Evolutionary conservation across 768 basidiomycete genomes (phyloP).

Genomic region (Collybia mongolica): DNA sequence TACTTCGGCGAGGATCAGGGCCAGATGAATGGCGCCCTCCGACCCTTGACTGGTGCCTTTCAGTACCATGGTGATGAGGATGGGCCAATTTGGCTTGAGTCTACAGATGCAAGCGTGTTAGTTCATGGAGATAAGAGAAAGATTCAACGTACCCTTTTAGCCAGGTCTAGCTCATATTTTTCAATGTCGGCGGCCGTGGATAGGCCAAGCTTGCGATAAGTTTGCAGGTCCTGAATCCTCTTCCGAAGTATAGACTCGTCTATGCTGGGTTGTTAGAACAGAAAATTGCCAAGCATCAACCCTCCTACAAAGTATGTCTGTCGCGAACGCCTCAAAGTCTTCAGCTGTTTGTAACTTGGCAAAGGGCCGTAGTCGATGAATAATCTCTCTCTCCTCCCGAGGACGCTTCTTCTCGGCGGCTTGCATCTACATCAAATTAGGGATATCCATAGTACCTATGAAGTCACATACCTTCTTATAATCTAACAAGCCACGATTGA

Average conservation of each 20-base stretch:
- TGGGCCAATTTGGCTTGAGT: slow-evolving; percentile 60
- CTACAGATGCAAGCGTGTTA: slow-evolving; percentile 27
- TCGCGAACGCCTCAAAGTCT: slow-evolving; percentile 85
- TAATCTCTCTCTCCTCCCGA: slow-evolving; percentile 89
- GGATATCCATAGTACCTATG: not conserved
- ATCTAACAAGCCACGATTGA: slow-evolving; percentile 86
- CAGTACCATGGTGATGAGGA: slow-evolving; percentile 48
- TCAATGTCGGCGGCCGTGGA: slow-evolving; percentile 87
- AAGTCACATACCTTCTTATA: slow-evolving; percentile 79
- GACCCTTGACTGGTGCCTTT: slow-evolving; percentile 51
- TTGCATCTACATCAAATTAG: slow-evolving; percentile 61
- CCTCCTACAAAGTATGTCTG: slow-evolving; percentile 85
- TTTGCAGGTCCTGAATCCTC: slow-evolving; percentile 88
- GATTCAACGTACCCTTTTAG: slow-evolving; percentile 59
- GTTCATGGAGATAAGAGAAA: slow-evolving; percentile 2
- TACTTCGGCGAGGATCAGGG: slow-evolving; percentile 52
- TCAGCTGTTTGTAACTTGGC: slow-evolving; percentile 86
- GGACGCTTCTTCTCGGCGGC: slow-evolving; percentile 88
- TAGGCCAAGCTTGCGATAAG: slow-evolving; percentile 84
- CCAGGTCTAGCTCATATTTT: slow-evolving; percentile 76
- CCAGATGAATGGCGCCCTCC: slow-evolving; percentile 51
- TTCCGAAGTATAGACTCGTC: slow-evolving; percentile 88
- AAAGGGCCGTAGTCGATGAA: slow-evolving; percentile 88
- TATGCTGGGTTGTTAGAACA: slow-evolving; percentile 26
- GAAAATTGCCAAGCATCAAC: not conserved